Base-by-base conservation (phyloP, 805 yeast species). In the Wickerhamiella lipophila region DNA sequence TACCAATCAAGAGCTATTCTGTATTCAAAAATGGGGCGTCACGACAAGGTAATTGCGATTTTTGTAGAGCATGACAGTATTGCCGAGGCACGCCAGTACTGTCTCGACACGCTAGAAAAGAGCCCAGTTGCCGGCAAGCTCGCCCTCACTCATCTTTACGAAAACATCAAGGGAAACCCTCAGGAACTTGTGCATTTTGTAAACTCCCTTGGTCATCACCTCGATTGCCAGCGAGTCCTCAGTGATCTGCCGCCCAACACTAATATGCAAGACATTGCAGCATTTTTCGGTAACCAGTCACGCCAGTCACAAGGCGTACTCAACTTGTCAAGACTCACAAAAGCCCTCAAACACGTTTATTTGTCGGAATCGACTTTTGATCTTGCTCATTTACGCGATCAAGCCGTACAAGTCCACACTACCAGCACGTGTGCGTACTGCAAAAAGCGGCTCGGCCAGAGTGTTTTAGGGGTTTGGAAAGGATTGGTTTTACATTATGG, bases 401-500 rank as follows among this genome's bases (percentile, higher is more conserved):
- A 36, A 34, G 9, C 30, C 6, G 29, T 15, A 16, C 25, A 19
- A n/a, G 36, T 45, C 7, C 27, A 26, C 3, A 3, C 19, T 7
- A 36, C 48, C 2, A 45, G 42, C 2, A 45, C 48, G 13, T 45
- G 48, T 22, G 48, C 34, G 3, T 25, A 19, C n/a, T 45, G 48
- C 32, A 36, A 36, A 36, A 35, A 26, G 18, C 34, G 48, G 13
- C 48, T 45, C 8, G 48, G 48, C 12, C 27, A 36, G 19, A 27
- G 42, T 8, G 48, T 45, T 9, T 6, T 34, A 2, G 48, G 30
- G 9, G 18, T 34, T n/a, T 45, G 34, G 36, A 25, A 36, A n/a
- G 42, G 38, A 9, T 26, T 11, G n/a, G 18, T 45, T 45, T 39
- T 45, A 36, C 48, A 45, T 19, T 45, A 45, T 36, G 48, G 48